Base-by-base conservation (phyloP, 2,329 filamentous ascomycete genomes). In the Fusarium heterosporum region DNA sequence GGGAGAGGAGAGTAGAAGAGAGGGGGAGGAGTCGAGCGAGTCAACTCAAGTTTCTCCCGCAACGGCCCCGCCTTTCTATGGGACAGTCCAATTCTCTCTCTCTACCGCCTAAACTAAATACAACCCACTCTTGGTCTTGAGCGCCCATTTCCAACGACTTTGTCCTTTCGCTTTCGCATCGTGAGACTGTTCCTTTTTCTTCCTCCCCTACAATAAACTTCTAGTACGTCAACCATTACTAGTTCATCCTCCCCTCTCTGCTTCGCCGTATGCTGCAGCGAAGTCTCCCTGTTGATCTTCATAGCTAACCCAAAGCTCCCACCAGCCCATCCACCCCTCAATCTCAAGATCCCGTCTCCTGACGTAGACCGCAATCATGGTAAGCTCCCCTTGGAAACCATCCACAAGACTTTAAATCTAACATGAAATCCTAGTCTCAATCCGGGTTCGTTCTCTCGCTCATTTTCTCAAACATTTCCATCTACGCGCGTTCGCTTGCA, bases 391-490 rank as follows among this genome's bases (percentile, higher is more conserved):
- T 49, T 47, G 60, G 56, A 61, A 62, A 36, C 61, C 48, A 34
- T 49, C 36, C 43, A 45, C 38, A 52, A 54, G 40, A 38, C 19
- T 14, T 25, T 46, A 25, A 66, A 55, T 68, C 72, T 72, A 61
- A 65, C 66, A 19, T 46, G 42, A 53, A 57, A 16, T 49, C 61
- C 17, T 61, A 90, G 87, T 89, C 87, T 88, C 85, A 89, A 86
- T 89, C 87, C 79, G 87, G 87, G 87, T 90, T 83, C 72, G 69
- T 72, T 61, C 65, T 70, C 72, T 54, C 42, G 58, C 69, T 48
- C 40, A 25, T 36, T 42, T 42, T 39, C 30, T 39, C 32, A 66
- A 45, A 39, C 55, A 17, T 60, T 51, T 58, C 32, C 28, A 47
- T 61, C 51, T 42, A 14, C 48, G 48, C 55, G 48, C 59, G 64